Evolutionary conservation across 1,139 yeast species (phyloP).

Genomic region (Suhomyces maxii): DNA sequence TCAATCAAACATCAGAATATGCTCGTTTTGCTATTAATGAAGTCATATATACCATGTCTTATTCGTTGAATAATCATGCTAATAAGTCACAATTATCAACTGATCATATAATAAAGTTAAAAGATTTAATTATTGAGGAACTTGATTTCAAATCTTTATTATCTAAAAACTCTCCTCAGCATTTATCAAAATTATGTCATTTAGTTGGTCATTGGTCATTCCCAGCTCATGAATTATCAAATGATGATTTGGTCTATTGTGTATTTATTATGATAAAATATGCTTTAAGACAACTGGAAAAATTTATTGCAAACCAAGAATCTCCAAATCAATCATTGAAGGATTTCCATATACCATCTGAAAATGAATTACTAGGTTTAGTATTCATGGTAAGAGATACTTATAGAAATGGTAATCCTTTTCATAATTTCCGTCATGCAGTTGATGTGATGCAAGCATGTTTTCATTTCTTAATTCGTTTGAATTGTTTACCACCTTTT

Average conservation of each 20-base stretch:
- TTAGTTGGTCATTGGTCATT: slow-evolving; percentile 55
- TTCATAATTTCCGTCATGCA: slow-evolving; percentile 95
- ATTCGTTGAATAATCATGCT: slow-evolving; percentile 25
- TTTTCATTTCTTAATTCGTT: slow-evolving; percentile 56
- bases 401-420: slow-evolving; percentile 81
- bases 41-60: slow-evolving; percentile 37
- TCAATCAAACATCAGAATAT: slow-evolving; percentile 3
- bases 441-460: slow-evolving; percentile 94
- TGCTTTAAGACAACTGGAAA: slow-evolving; percentile 39
- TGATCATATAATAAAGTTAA: slow-evolving; percentile 24
- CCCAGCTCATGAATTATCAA: slow-evolving; percentile 66
- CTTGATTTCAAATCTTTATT: slow-evolving; percentile 41
- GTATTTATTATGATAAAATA: slow-evolving; percentile 56
- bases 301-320: slow-evolving; percentile 13
- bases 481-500: slow-evolving; percentile 48
- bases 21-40: slow-evolving; percentile 10
- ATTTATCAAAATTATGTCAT: slow-evolving; percentile 26
- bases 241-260: slow-evolving; percentile 67
- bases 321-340: slow-evolving; percentile 1
- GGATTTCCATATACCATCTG: slow-evolving; percentile 26
- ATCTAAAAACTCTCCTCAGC: slow-evolving; percentile 24
- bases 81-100: slow-evolving; percentile 24
- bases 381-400: slow-evolving; percentile 68
- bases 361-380: slow-evolving; percentile 55
- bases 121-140: slow-evolving; percentile 33